Evolutionary conservation across 2,329 filamentous ascomycete genomes (phyloP).

Genomic region (Apiospora arundinis): DNA sequence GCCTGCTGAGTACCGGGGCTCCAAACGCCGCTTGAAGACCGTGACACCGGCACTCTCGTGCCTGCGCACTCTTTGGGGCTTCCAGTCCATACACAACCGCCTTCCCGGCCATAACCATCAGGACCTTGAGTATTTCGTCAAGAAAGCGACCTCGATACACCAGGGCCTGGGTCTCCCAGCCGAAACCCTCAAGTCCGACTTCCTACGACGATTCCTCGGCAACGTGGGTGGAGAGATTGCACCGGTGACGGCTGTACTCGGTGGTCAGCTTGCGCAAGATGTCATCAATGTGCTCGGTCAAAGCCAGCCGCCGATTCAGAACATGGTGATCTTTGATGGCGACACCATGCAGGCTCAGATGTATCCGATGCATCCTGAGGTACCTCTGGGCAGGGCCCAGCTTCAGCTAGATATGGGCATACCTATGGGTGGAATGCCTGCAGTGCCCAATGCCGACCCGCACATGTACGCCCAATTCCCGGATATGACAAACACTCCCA

Average conservation of each 20-base stretch:
- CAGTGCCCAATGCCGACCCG: background rate
- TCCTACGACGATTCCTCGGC: slow-evolving; percentile 84
- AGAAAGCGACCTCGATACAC: slow-evolving; percentile 78
- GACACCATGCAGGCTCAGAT: slow-evolving; percentile 78
- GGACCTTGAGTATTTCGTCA: slow-evolving; percentile 79
- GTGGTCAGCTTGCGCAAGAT: slow-evolving; percentile 91
- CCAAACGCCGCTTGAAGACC: slow-evolving; percentile 71
- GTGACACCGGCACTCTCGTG: slow-evolving; percentile 88
- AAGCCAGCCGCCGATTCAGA: slow-evolving; percentile 94
- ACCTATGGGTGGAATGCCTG: slow-evolving; percentile 2
- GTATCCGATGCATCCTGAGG: slow-evolving; percentile 80
- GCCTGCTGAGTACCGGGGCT: slow-evolving; percentile 70
- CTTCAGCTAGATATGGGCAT: slow-evolving; percentile 38
- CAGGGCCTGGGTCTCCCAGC: slow-evolving; percentile 73
- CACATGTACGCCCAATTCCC: slow-evolving; percentile 18
- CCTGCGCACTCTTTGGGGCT: slow-evolving; percentile 89
- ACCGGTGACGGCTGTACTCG: slow-evolving; percentile 86
- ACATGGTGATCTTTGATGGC: slow-evolving; percentile 90
- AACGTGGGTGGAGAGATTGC: slow-evolving; percentile 85
- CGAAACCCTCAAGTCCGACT: slow-evolving; percentile 71
- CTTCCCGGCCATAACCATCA: slow-evolving; percentile 62
- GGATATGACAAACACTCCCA: slow-evolving; percentile 13
- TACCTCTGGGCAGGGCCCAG: slow-evolving; percentile 56
- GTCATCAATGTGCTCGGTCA: slow-evolving; percentile 95
- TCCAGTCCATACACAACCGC: slow-evolving; percentile 65